Conservation (phyloP, 2,329 filamentous ascomycete genomes). For the Phialophora expanda region DNA sequence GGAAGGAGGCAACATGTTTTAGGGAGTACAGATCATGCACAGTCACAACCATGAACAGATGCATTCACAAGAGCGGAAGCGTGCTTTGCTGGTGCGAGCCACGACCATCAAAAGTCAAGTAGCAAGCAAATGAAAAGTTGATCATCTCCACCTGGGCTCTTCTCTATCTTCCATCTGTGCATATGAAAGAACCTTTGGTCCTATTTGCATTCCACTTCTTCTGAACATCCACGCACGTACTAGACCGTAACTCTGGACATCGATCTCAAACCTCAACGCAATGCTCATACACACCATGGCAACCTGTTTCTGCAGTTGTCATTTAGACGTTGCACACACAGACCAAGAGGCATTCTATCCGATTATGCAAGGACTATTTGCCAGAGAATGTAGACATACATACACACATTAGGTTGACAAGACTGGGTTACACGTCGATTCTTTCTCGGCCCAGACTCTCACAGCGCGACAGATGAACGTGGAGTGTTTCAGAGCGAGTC, state of each 20-base stretch:
- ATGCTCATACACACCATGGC: neutral
- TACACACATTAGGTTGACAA: neutral
- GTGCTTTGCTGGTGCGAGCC: slow-evolving; percentile 17
- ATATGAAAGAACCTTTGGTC: neutral
- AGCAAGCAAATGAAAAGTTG: slow-evolving; percentile 35
- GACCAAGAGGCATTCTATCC: neutral
- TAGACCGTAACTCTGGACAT: neutral
- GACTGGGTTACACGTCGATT: neutral
- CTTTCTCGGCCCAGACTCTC: neutral
- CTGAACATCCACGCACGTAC: neutral
- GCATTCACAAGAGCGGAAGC: slow-evolving; percentile 19
- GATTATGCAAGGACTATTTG: neutral
- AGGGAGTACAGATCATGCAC: slow-evolving; percentile 11
- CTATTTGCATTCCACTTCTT: neutral
- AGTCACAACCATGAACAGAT: slow-evolving; percentile 15
- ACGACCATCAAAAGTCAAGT: slow-evolving; percentile 23
- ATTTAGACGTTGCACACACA: neutral
- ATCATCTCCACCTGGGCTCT: slow-evolving; percentile 15
- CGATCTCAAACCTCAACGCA: neutral
- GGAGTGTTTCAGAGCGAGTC: neutral
- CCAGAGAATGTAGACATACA: neutral
- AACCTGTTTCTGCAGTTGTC: neutral
- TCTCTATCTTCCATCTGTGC: neutral
- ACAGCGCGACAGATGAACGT: neutral
- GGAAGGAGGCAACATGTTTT: slow-evolving; percentile 13